Conservation (phyloP, 1,284 basidiomycete genomes). For the Cystobasidiaceae sp. region DNA sequence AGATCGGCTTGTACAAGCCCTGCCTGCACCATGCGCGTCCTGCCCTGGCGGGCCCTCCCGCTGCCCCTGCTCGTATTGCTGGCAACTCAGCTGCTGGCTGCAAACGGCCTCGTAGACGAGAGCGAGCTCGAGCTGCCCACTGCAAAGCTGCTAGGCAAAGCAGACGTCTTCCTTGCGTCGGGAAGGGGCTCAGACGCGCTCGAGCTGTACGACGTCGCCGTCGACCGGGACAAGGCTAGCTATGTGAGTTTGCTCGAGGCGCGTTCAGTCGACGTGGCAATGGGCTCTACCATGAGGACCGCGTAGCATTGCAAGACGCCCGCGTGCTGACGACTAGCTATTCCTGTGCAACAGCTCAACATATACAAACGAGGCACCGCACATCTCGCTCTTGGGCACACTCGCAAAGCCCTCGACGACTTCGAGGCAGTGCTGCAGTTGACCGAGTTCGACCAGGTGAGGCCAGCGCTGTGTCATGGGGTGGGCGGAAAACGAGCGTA, state of each 20-base stretch:
- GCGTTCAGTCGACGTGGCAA: slow-evolving; percentile 31
- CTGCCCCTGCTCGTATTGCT: neutral
- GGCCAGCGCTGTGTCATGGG: too few relatives aligned
- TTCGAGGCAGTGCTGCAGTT: slow-evolving; percentile 75
- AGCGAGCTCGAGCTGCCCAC: slow-evolving; percentile 34
- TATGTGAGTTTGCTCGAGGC: slow-evolving; percentile 42
- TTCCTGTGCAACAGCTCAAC: slow-evolving; percentile 64
- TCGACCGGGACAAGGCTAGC: slow-evolving; percentile 36
- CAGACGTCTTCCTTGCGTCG: slow-evolving; percentile 61
- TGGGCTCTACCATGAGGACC: too few relatives aligned
- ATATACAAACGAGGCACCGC: slow-evolving; percentile 91
- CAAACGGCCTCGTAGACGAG: slow-evolving; percentile 27
- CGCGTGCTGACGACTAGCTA: neutral
- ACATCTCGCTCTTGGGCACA: slow-evolving; percentile 70
- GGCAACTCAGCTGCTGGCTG: neutral
- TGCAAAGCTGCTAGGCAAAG: slow-evolving; percentile 57
- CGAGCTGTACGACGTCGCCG: slow-evolving; percentile 36
- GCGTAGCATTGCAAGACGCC: too few relatives aligned
- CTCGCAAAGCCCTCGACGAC: slow-evolving; percentile 72
- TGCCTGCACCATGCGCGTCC: too few relatives aligned
- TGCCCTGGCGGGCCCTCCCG: too few relatives aligned
- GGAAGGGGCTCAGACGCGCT: slow-evolving; percentile 56
- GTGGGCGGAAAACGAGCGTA: neutral
- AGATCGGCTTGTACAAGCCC: too few relatives aligned
- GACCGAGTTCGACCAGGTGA: slow-evolving; percentile 51